These are phyloP conservation scores for Vitis cinerea DNA, from an alignment of 164 flowering plant species.

Conservation along the genomic window DNA sequence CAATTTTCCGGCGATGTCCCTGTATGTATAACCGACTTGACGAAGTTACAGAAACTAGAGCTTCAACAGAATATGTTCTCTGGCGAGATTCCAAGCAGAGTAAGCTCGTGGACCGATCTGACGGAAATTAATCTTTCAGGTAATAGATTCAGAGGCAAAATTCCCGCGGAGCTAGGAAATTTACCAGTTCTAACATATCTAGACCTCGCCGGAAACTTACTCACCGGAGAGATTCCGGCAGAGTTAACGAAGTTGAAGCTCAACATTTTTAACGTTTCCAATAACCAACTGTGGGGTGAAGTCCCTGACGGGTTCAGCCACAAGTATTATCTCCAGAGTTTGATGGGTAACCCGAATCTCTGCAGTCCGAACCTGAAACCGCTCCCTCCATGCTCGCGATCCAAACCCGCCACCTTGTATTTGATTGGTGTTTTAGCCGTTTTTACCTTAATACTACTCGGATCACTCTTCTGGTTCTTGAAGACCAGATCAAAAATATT, in stretches of 20 bases:
- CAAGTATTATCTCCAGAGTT: constrained; percentile 28
- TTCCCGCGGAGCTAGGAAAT: constrained; percentile 45
- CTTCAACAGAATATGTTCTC: constrained; percentile 50
- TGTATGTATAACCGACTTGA: constrained; percentile 40
- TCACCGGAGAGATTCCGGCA: constrained; percentile 64
- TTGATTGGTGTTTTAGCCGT: constrained; percentile 19
- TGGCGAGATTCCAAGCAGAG: constrained; percentile 48
- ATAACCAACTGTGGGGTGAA: constrained; percentile 46
- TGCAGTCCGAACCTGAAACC: constrained; percentile 53
- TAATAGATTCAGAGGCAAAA: constrained; percentile 53
- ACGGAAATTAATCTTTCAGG: constrained; percentile 51
- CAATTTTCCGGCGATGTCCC: constrained; percentile 59
- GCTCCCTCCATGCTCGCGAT: constrained; percentile 41
- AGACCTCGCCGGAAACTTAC: constrained; percentile 54
- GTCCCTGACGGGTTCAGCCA: constrained; percentile 49
- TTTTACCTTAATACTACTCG: constrained; percentile 19
- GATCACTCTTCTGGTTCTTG: constrained; percentile 32
- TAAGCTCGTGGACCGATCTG: constrained; percentile 40
- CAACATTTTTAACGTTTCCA: constrained; percentile 50
- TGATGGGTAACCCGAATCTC: constrained; percentile 58
- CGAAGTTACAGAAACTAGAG: constrained; percentile 38
- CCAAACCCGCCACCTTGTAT: constrained; percentile 20
- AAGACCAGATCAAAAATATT: constrained; percentile 14
- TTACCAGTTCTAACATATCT: constrained; percentile 52
- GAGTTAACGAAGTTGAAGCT: constrained; percentile 45